Percentiles rank a stretch among this genome's conserved stretches.
phyloP scores from a whole-genome alignment of 2,329 filamentous ascomycete species.

The Cryphonectria naterciae region DNA sequence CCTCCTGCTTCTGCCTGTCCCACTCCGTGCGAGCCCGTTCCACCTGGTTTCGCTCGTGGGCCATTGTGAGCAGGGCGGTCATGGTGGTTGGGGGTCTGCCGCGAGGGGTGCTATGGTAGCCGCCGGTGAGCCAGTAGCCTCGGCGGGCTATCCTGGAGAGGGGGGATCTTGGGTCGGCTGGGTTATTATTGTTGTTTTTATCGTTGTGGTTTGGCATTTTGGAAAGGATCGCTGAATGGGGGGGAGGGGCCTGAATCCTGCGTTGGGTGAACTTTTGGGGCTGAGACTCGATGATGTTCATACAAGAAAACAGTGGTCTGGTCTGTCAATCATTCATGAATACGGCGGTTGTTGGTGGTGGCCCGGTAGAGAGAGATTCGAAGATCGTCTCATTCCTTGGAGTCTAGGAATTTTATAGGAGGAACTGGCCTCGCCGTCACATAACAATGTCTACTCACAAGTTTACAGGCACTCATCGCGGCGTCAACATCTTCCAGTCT shows the following conservation, averaged over 20 bases:
- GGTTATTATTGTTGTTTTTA: constrained; percentile 3
- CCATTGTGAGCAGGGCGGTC: constrained; percentile 13
- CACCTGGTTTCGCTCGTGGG: constrained; percentile 17
- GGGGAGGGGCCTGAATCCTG: neutral
- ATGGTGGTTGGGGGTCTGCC: constrained; percentile 15
- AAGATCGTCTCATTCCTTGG: neutral
- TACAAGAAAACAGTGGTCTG: neutral
- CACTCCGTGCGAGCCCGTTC: constrained; percentile 18
- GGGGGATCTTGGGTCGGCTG: constrained; percentile 10
- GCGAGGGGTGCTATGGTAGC: constrained; percentile 14
- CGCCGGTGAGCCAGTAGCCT: constrained; percentile 24
- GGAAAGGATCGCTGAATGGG: neutral
- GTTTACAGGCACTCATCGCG: neutral
- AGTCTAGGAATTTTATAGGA: neutral
- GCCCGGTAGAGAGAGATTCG: neutral
- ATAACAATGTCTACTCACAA: neutral
- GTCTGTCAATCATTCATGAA: neutral
- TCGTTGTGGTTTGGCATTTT: neutral
- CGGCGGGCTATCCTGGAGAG: constrained; percentile 22
- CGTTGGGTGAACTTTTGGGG: neutral
- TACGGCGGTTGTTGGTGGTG: neutral
- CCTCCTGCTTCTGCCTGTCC: constrained; percentile 36
- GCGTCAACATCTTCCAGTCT: neutral
- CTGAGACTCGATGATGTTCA: neutral
- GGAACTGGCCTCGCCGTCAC: neutral